These are phyloP conservation scores for Saxophila tyrrhenica DNA, from an alignment of 495 filamentous ascomycete species.

Conservation along the genomic window DNA sequence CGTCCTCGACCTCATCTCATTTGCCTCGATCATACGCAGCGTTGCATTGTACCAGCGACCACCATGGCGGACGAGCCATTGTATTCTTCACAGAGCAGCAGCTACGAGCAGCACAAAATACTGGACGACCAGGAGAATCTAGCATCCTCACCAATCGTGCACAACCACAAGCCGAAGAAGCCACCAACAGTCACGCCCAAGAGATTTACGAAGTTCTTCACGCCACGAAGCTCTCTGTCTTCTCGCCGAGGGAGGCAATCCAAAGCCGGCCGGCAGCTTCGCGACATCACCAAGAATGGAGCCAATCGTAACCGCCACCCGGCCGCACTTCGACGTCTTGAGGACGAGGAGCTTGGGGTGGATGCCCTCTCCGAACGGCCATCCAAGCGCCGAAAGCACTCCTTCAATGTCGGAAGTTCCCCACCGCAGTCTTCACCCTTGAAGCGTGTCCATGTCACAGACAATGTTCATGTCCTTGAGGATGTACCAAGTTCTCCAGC, in stretches of 20 bases:
- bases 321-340: slow-evolving; percentile 14
- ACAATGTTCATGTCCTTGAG: slow-evolving; percentile 12
- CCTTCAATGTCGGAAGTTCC: slow-evolving; percentile 38
- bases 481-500: slow-evolving; percentile 9
- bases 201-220: slow-evolving; percentile 71
- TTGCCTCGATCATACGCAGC: not conserved
- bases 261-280: slow-evolving; percentile 44
- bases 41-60: not conserved
- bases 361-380: slow-evolving; percentile 17
- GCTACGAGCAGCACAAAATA: slow-evolving; percentile 10
- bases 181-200: slow-evolving; percentile 35
- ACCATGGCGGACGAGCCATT: slow-evolving; percentile 15
- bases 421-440: slow-evolving; percentile 46
- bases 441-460: slow-evolving; percentile 27
- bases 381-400: slow-evolving; percentile 36
- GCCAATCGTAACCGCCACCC: slow-evolving; percentile 3
- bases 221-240: slow-evolving; percentile 44
- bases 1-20: slow-evolving; percentile 1
- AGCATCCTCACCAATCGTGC: slow-evolving; percentile 11
- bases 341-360: slow-evolving; percentile 1
- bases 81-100: slow-evolving; percentile 15
- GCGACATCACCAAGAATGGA: slow-evolving; percentile 48
- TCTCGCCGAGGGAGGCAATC: slow-evolving; percentile 36
- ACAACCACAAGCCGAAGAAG: slow-evolving; percentile 26
- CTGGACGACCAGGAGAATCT: slow-evolving; percentile 13